These are phyloP conservation scores for Kwoniella dendrophila DNA, from an alignment of 768 basidiomycete genomes.

Conservation along the genomic window DNA sequence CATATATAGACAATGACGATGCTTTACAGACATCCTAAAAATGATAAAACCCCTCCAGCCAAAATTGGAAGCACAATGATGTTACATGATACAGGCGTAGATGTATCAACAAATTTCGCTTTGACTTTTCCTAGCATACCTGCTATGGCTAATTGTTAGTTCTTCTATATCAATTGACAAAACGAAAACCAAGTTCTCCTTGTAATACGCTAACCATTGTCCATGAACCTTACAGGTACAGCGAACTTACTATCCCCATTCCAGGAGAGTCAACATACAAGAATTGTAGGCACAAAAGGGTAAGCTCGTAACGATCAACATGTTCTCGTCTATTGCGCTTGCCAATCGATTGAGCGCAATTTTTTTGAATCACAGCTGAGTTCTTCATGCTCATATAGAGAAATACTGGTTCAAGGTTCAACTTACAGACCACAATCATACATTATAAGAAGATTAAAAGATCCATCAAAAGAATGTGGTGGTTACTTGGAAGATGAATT, in stretches of 20 bases:
- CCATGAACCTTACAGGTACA: constrained; percentile 18
- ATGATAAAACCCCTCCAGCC: constrained; percentile 32
- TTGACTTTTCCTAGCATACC: constrained; percentile 38
- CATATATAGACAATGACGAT: constrained; percentile 33
- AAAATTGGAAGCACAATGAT: constrained; percentile 42
- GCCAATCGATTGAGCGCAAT: not conserved
- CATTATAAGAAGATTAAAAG: constrained; percentile 18
- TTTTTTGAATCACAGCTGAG: no score
- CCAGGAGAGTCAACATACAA: constrained; percentile 18
- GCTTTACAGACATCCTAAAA: constrained; percentile 50
- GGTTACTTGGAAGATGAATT: constrained; percentile 25
- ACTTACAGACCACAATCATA: constrained; percentile 34
- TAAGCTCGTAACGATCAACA: constrained; percentile 27
- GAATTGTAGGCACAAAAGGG: constrained; percentile 45
- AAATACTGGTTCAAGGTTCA: constrained; percentile 35
- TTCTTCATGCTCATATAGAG: constrained; percentile 23
- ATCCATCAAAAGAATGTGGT: constrained; percentile 6
- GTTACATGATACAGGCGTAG: constrained; percentile 34
- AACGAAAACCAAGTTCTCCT: no score
- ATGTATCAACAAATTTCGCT: constrained; percentile 37
- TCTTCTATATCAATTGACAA: not conserved
- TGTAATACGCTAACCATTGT: no score
- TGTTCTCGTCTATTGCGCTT: no score
- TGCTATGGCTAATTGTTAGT: constrained; percentile 31
- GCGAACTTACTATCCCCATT: constrained; percentile 30